Conservation (phyloP, 1,284 basidiomycete species). For the Leccinum pseudoinsigne region DNA sequence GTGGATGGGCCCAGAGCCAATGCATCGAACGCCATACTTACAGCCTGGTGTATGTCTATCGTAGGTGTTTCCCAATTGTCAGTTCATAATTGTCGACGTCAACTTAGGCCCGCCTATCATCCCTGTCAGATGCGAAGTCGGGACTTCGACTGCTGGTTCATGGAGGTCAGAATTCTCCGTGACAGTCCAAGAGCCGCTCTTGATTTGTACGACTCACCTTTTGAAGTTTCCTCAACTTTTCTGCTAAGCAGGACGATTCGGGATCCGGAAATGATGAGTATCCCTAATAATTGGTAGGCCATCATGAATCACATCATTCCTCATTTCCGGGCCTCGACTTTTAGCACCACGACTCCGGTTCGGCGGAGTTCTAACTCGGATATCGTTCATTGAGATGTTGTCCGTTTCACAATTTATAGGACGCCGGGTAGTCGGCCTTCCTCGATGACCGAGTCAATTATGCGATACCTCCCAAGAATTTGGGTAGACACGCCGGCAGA, state of each 20-base stretch:
- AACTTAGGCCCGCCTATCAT: too few species aligned
- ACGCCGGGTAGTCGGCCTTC: conserved; percentile 1
- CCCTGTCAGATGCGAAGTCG: neutral
- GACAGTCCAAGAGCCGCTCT: neutral
- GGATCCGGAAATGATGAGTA: neutral
- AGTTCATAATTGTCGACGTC: neutral
- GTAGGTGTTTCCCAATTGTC: neutral
- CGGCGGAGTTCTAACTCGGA: conserved; percentile 2
- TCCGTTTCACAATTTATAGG: conserved; percentile 9
- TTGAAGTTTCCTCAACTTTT: neutral
- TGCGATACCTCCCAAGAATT: neutral
- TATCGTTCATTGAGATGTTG: neutral
- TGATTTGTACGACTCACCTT: conserved; percentile 1
- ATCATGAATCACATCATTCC: neutral
- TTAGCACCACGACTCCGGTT: conserved; percentile 6
- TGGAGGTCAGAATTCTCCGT: neutral
- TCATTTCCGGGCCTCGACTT: neutral
- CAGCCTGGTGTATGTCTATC: neutral
- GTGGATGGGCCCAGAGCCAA: neutral
- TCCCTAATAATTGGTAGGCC: neutral
- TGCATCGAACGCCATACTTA: neutral
- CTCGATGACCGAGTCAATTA: conserved; percentile 1
- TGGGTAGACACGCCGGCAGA: conserved; percentile 1
- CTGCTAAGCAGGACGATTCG: neutral
- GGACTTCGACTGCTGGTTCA: neutral